Evolutionary conservation across 2,329 filamentous ascomycete genomes (phyloP).

Genomic region (Colletotrichum eleusines): DNA sequence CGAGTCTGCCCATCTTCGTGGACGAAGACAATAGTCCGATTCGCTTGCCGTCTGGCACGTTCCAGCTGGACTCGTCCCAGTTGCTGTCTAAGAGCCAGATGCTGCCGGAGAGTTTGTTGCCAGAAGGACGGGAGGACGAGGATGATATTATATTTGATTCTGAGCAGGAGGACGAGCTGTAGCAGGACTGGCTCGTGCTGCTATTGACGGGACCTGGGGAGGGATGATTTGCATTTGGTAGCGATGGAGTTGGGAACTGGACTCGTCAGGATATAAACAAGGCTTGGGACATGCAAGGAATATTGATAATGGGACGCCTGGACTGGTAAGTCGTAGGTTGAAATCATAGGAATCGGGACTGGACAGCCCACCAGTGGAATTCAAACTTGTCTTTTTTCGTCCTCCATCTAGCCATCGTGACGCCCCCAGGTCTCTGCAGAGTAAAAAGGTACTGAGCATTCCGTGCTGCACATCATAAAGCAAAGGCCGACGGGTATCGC

Average conservation of each 20-base stretch:
- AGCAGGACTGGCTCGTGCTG: background rate
- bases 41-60: conserved; percentile 36
- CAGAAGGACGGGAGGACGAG: conserved; percentile 49
- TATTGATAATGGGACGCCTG: background rate
- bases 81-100: conserved; percentile 65
- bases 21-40: conserved; percentile 45
- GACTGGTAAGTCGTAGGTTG: background rate
- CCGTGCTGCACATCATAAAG: background rate
- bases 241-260: conserved; percentile 25
- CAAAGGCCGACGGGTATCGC: background rate
- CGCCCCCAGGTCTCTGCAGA: background rate
- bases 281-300: background rate
- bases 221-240: conserved; percentile 1
- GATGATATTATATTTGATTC: conserved; percentile 41
- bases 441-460: background rate
- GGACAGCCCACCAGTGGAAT: background rate
- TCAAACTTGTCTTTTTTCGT: background rate
- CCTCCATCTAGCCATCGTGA: background rate
- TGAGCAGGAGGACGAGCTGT: conserved; percentile 37
- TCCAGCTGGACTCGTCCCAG: conserved; percentile 58
- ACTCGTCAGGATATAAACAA: background rate
- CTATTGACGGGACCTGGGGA: no score
- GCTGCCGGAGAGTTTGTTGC: conserved; percentile 61
- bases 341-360: background rate
- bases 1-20: conserved; percentile 42